Evolutionary conservation across 192 early-diverging fungal genomes (phyloP), one percentile per base, ranked within the genome.

Genomic region (Podila horticola): DNA sequence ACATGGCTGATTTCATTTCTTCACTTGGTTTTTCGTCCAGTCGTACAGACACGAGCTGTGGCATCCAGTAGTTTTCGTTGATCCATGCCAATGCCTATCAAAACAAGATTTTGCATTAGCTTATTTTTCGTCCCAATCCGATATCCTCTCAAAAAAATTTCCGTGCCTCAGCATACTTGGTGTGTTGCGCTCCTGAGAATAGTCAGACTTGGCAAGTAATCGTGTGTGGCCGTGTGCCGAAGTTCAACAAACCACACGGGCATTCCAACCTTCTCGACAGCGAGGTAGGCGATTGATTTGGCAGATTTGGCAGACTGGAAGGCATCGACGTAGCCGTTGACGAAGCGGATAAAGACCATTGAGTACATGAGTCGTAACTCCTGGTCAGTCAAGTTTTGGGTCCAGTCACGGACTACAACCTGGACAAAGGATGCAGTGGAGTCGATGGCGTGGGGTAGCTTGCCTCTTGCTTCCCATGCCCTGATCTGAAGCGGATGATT

Each of bases 401-500:
- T 71, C 26, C 79, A 86, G 49, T 92, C 90, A 59, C 88, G 79
- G 7, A 91, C 71, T 26, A 84, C 83, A 11, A 87, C 82, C 81
- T 92, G 85, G 22, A 94, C 86, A 62, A 95, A 86, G 13, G 76
- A 52, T 1, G 88, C 82, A 3, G 94, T 94, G 13, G 85, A 82
- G 45, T 93, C 91, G 26, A 95, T 86, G 2, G 94, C 86, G 49
- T 84, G 86, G 0, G 93, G 94, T 0, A 93, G 69, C 79, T 89
- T 91, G 17, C 92, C 92, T 74, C 93, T 72, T 63, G 75, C 87
- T 41, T 82, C 77, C 94, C 94, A 95, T 24, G 91, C 92, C 70
- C 88, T 90, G 24, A 92, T 87, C 90, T 93, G 69, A 36, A 2
- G 11, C 19, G 26, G 15, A 7, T 31, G 19, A 8, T 15, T 51